phyloP scores from a whole-genome alignment of 2,329 filamentous ascomycete species.

The Ophiosphaerella narmari region DNA sequence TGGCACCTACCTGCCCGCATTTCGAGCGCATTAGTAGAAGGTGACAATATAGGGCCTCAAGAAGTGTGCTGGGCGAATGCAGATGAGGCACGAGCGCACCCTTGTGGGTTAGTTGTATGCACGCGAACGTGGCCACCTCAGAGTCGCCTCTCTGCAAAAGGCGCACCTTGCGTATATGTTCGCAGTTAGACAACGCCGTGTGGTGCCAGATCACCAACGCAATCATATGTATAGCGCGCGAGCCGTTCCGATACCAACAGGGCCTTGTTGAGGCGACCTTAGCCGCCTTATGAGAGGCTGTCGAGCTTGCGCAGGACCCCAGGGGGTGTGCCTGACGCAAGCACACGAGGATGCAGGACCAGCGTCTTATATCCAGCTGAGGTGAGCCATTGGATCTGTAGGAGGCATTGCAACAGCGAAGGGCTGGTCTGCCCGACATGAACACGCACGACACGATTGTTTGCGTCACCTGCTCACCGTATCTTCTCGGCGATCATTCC shows the following conservation, averaged over 20 bases:
- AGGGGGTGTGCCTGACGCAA: slow-evolving; percentile 14
- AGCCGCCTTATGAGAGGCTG: slow-evolving; percentile 17
- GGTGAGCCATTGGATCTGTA: slow-evolving; percentile 9
- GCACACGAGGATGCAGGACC: slow-evolving; percentile 11
- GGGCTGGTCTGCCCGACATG: slow-evolving; percentile 11
- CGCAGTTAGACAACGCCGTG: slow-evolving; percentile 35
- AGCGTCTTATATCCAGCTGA: slow-evolving; percentile 7
- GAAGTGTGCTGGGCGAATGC: slow-evolving; percentile 47
- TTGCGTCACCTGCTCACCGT: slow-evolving; percentile 27
- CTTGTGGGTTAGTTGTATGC: slow-evolving; percentile 44
- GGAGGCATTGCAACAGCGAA: slow-evolving; percentile 1
- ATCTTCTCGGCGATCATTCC: slow-evolving; percentile 14
- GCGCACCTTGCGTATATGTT: slow-evolving; percentile 37
- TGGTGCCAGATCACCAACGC: slow-evolving; percentile 46
- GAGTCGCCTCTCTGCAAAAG: slow-evolving; percentile 41
- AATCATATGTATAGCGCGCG: slow-evolving; percentile 33
- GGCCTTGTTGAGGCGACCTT: slow-evolving; percentile 16
- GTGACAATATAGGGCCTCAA: slow-evolving; percentile 43
- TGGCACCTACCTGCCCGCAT: slow-evolving; percentile 46
- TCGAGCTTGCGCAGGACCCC: slow-evolving; percentile 27
- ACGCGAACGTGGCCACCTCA: slow-evolving; percentile 45
- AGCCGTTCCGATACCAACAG: slow-evolving; percentile 38
- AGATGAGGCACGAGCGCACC: slow-evolving; percentile 43
- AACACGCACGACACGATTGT: slow-evolving; percentile 13
- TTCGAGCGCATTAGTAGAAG: slow-evolving; percentile 45